phyloP scores from a whole-genome alignment of 2,329 filamentous ascomycete species.

The Sordariomycetes sp. region DNA sequence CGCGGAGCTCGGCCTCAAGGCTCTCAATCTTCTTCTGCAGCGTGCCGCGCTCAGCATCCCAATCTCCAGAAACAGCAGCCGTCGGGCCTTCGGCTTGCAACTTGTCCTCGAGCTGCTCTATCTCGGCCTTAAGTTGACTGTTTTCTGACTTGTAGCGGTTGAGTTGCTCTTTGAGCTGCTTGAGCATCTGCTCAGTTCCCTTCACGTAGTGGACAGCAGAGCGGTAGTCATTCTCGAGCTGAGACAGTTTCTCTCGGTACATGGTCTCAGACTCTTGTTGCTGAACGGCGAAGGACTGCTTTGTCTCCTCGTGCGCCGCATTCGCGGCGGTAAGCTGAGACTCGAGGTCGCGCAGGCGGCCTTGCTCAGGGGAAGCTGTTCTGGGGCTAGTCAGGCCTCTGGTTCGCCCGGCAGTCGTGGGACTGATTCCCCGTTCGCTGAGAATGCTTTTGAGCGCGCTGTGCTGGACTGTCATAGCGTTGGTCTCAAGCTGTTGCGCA shows the following conservation, averaged over 20 bases:
- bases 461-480: conserved; percentile 85
- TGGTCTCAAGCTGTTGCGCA: conserved; percentile 85
- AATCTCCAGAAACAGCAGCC: conserved; percentile 44
- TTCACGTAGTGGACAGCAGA: conserved; percentile 97
- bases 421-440: conserved; percentile 77
- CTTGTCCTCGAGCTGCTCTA: conserved; percentile 57
- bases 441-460: conserved; percentile 89
- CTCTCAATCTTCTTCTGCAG: conserved; percentile 61
- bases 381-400: conserved; percentile 60
- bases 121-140: conserved; percentile 68
- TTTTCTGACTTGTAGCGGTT: conserved; percentile 85
- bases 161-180: conserved; percentile 97
- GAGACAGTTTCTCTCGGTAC: conserved; percentile 87
- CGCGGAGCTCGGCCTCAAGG: conserved; percentile 60
- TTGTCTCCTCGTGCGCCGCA: conserved; percentile 79
- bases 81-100: conserved; percentile 24
- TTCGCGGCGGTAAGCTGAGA: conserved; percentile 71
- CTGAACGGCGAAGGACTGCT: conserved; percentile 65
- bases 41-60: conserved; percentile 63
- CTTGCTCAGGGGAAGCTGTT: conserved; percentile 71
- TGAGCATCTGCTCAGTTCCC: conserved; percentile 97
- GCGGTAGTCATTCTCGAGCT: conserved; percentile 95
- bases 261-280: conserved; percentile 80
- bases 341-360: conserved; percentile 76
- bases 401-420: conserved; percentile 61